Evolutionary conservation across 352 stramenopile genomes (phyloP).

Genomic region (Pythium grandisporangium): DNA sequence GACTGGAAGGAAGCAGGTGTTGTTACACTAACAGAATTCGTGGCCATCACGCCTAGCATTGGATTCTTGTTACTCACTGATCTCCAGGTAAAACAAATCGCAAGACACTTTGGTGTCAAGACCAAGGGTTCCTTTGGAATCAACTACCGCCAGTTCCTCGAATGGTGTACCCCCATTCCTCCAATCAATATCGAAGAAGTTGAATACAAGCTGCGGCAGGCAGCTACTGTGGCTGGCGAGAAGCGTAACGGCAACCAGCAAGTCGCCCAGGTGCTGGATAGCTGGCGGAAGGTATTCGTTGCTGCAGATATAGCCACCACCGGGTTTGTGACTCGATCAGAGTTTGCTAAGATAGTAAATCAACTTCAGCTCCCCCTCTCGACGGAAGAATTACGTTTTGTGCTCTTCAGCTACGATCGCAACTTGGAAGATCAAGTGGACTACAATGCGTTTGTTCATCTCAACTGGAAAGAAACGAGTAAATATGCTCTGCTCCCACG

Average conservation of each 20-base stretch:
- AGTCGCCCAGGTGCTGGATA: constrained; percentile 23
- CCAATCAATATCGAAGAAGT: constrained; percentile 22
- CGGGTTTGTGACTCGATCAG: constrained; percentile 16
- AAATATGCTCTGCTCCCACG: constrained; percentile 2
- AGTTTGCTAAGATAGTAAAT: constrained; percentile 28
- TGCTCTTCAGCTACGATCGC: constrained; percentile 50
- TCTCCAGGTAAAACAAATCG: constrained; percentile 28
- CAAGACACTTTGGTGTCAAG: constrained; percentile 44
- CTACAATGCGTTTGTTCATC: constrained; percentile 32
- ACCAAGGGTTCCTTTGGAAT: constrained; percentile 34
- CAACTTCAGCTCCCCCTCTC: constrained; percentile 28
- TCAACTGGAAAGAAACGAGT: constrained; percentile 40
- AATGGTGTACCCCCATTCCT: constrained; percentile 45
- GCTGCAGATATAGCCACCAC: constrained; percentile 12
- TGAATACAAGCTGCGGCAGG: constrained; percentile 39
- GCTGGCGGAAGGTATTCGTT: constrained; percentile 32
- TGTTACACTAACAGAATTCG: constrained; percentile 40
- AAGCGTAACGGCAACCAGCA: constrained; percentile 15
- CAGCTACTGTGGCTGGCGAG: constrained; percentile 22
- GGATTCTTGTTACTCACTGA: constrained; percentile 41
- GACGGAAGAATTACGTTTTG: constrained; percentile 32
- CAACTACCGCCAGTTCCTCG: constrained; percentile 57
- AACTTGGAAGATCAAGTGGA: constrained; percentile 40
- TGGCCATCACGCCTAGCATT: constrained; percentile 16
- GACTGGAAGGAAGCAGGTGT: constrained; percentile 46